Evolutionary conservation across 495 filamentous ascomycete species (phyloP).

Genomic region (Darksidea phi): DNA sequence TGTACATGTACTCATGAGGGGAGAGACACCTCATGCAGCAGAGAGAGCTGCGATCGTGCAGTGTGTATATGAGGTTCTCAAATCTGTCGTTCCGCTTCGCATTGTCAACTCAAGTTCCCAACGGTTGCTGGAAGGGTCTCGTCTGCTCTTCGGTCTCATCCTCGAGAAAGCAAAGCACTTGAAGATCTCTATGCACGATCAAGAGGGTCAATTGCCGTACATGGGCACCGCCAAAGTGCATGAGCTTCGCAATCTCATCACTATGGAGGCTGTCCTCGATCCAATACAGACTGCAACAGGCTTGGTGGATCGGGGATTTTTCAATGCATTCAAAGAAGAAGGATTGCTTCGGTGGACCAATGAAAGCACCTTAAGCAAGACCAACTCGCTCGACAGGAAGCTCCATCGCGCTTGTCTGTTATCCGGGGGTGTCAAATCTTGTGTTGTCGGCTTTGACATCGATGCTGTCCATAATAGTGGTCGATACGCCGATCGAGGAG

Average conservation of each 20-base stretch:
- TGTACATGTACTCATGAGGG: conserved; percentile 37
- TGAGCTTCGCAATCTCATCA: conserved; percentile 37
- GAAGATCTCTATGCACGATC: conserved; percentile 23
- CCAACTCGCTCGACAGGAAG: conserved; percentile 12
- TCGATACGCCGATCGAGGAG: conserved; percentile 19
- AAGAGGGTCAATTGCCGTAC: conserved; percentile 20
- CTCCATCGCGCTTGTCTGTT: conserved; percentile 28
- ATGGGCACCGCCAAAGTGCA: conserved; percentile 32
- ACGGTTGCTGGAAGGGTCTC: conserved; percentile 39
- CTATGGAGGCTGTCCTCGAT: conserved; percentile 34
- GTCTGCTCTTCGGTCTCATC: conserved; percentile 40
- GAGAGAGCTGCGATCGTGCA: conserved; percentile 39
- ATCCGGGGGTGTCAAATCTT: conserved; percentile 29
- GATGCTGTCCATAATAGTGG: conserved; percentile 15
- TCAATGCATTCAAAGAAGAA: conserved; percentile 26
- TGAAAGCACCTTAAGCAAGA: conserved; percentile 7
- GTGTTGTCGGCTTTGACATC: conserved; percentile 27
- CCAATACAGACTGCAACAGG: conserved; percentile 36
- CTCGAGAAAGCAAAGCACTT: conserved; percentile 40
- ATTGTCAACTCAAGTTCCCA: conserved; percentile 32
- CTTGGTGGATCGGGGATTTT: conserved; percentile 38
- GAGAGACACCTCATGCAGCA: conserved; percentile 28
- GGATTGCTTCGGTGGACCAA: conserved; percentile 32
- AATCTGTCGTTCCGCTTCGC: conserved; percentile 33
- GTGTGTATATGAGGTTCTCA: conserved; percentile 35